Evolutionary conservation across 2,329 filamentous ascomycete species (phyloP).

Genomic region (Ilyonectria mors-panacis): DNA sequence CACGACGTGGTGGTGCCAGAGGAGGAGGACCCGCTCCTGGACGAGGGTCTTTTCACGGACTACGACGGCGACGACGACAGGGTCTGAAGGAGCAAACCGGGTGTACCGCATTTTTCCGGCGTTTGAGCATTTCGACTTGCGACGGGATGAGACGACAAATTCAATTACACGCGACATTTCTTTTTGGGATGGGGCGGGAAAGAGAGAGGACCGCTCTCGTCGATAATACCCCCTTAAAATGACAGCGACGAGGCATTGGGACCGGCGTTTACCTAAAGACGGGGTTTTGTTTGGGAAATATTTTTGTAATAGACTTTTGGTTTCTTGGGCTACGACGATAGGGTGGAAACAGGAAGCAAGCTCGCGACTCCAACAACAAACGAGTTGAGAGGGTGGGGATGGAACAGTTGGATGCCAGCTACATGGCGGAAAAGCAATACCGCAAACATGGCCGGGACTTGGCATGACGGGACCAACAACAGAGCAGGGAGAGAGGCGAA

Average conservation of each 20-base stretch:
- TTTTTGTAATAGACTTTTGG: constrained; percentile 28
- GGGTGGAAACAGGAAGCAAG: background rate
- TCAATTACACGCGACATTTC: constrained; percentile 39
- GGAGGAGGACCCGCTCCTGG: constrained; percentile 57
- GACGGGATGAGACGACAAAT: constrained; percentile 39
- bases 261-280: constrained; percentile 31
- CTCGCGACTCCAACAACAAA: background rate
- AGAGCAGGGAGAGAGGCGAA: constrained; percentile 2
- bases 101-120: constrained; percentile 34
- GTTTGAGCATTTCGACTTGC: constrained; percentile 42
- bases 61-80: constrained; percentile 53
- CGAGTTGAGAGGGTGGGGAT: background rate
- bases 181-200: constrained; percentile 33
- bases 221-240: constrained; percentile 34
- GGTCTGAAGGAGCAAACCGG: constrained; percentile 42
- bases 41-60: constrained; percentile 50
- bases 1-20: constrained; percentile 57
- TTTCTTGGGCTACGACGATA: constrained; percentile 14
- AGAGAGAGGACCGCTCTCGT: constrained; percentile 26
- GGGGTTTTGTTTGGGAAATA: constrained; percentile 27
- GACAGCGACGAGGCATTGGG: constrained; percentile 32
- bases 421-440: background rate
- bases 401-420: background rate
- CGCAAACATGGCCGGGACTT: constrained; percentile 10
- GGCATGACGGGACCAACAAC: constrained; percentile 14